Percentiles rank a stretch among this genome's conserved stretches.
phyloP scores from a whole-genome alignment of 306 rosid genomes.

The Castanea sativa region DNA sequence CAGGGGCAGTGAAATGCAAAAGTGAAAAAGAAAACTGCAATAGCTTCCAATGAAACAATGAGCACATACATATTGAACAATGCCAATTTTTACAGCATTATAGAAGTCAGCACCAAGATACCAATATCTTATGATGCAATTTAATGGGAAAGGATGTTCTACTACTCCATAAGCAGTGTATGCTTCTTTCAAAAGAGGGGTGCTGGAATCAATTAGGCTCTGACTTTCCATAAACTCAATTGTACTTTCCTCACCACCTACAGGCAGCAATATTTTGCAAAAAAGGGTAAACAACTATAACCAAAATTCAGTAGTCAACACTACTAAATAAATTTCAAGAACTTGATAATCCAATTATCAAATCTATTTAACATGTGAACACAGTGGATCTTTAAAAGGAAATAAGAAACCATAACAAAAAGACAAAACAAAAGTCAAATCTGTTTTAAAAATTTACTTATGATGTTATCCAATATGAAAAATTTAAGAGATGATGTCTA shows the following conservation, averaged over 20 bases:
- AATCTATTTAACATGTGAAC: background rate
- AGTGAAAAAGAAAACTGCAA: background rate
- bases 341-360: background rate
- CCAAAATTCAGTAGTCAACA: constrained; percentile 1
- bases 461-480: background rate
- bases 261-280: constrained; percentile 20
- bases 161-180: constrained; percentile 79
- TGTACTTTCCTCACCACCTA: constrained; percentile 94
- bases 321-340: background rate
- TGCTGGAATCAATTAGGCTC: constrained; percentile 55
- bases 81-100: constrained; percentile 96
- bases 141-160: constrained; percentile 95
- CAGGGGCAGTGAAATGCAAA: constrained; percentile 5
- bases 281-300: constrained; percentile 3
- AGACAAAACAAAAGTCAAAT: too few species aligned
- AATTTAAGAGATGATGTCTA: background rate
- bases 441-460: background rate
- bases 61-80: constrained; percentile 92
- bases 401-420: background rate
- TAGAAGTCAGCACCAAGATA: constrained; percentile 88
- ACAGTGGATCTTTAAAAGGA: background rate
- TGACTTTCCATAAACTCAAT: constrained; percentile 82
- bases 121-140: constrained; percentile 78
- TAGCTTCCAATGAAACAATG: constrained; percentile 26
- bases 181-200: constrained; percentile 79